These are phyloP conservation scores for Candida parachauliodes DNA, from an alignment of 805 yeast genomes.

Conservation along the genomic window DNA sequence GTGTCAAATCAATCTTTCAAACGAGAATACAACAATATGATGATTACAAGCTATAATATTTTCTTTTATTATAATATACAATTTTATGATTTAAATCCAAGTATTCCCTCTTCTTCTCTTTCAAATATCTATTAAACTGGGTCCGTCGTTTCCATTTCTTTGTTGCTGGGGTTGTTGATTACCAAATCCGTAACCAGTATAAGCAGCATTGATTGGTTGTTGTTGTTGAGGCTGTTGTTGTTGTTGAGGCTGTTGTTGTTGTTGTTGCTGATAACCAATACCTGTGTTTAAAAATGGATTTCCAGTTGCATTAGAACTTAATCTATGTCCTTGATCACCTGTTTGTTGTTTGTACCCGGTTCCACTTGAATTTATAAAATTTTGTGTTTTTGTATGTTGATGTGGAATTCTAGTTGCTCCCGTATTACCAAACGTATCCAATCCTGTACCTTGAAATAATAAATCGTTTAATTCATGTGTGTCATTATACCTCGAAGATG, in stretches of 20 bases:
- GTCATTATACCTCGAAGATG: slow-evolving; percentile 38
- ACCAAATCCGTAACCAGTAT: slow-evolving; percentile 95
- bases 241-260: slow-evolving; percentile 19
- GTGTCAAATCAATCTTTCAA: slow-evolving; percentile 52
- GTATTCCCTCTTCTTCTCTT: neutral
- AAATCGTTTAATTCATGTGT: slow-evolving; percentile 72
- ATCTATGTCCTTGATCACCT: slow-evolving; percentile 23
- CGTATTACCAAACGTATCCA: slow-evolving; percentile 90
- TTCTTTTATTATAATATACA: slow-evolving; percentile 1
- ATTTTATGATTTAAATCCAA: neutral
- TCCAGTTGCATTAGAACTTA: slow-evolving; percentile 40
- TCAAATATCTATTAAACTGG: slow-evolving; percentile 45
- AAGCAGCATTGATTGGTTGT: slow-evolving; percentile 59
- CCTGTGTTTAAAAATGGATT: slow-evolving; percentile 68
- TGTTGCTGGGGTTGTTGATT: slow-evolving; percentile 45
- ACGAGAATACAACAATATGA: slow-evolving; percentile 29
- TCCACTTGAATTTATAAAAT: slow-evolving; percentile 84
- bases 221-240: slow-evolving; percentile 18
- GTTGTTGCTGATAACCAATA: slow-evolving; percentile 34
- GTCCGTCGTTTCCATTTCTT: slow-evolving; percentile 33
- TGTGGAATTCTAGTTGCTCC: slow-evolving; percentile 86
- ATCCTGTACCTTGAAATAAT: slow-evolving; percentile 82
- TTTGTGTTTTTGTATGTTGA: slow-evolving; percentile 80
- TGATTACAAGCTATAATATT: slow-evolving; percentile 15
- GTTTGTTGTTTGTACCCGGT: slow-evolving; percentile 67